Evolutionary conservation across 2,329 filamentous ascomycete genomes (phyloP), one percentile per base, ranked within the genome.

Genomic region (Clonostachys rosea): DNA sequence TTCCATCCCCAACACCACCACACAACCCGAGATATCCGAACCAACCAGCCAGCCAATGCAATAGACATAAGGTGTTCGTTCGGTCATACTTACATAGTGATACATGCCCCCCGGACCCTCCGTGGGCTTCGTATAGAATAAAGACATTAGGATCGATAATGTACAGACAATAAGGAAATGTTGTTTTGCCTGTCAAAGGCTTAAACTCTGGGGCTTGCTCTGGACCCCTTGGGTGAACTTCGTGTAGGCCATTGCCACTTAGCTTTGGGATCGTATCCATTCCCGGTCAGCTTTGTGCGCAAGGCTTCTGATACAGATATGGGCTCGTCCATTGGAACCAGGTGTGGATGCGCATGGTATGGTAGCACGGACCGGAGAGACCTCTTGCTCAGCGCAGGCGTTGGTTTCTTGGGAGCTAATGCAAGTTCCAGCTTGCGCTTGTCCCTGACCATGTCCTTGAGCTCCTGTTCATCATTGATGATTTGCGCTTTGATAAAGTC

Each of bases 401-500:
- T 46, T 44, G 48, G 61, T 48, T 62, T 63, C 39, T 52, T 52
- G 11, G 43, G 41, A 11, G 40, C 48, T 45, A 49, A 44, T 20
- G 53, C 52, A 17, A 53, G 47, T 30, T 55, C 54, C 35, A 54
- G 42, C 56, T 74, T 76, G 49, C 67, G 75, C 47, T 75, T 63
- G 2, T 84, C 78, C 51, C 80, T 86, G 54, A 95, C 66, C 39
- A 96, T 84, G 1, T 86, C 77, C 12, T 76, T 76, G 3, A 97
- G 71, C 60, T 96, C 91, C 30, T 79, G 69, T 40, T 95, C 88
- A 46, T 83, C 75, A 34, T 74, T 79, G 6, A 83, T 81, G 55
- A 96, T 94, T 65, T 99, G 94, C 0, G 94, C 92, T 57, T 81
- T 85, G 44, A 97, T 77, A 60, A 94, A 94, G 9, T 75, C 68